Evolutionary conservation across 2,329 filamentous ascomycete genomes (phyloP), one percentile per base, ranked within the genome.

Genomic region (Dactylonectria estremocensis): DNA sequence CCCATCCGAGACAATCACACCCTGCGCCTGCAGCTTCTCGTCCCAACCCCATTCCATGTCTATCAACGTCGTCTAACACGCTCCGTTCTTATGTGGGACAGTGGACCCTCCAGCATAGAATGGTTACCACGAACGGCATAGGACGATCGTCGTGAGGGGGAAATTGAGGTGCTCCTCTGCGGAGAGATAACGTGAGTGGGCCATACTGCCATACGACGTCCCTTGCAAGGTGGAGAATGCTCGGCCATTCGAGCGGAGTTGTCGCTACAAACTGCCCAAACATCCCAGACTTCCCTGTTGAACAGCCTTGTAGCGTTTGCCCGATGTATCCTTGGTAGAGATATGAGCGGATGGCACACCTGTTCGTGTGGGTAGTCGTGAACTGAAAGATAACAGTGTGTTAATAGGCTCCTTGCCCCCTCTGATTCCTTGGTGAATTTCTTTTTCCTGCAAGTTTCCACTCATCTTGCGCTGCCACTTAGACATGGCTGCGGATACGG

Each of bases 401-500:
- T 58, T 61, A 57, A 63, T 63, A 50, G 31, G 60, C 11, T 14
- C 8, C 13, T 31, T 37, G 14, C 37, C 37, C 40, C 46, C 35
- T 66, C 20, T n/a, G n/a, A 31, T 40, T 55, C 31, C n/a, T 28
- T 7, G 40, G 54, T 11, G 35, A 48, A 20, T 50, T 22, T 37
- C 49, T 14, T 46, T 58, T 54, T 56, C 61, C 24, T 45, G 24
- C 49, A 52, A 46, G 9, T 54, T 22, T 16, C 37, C 45, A 49
- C 37, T 13, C 28, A 56, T 28, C 16, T 37, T 52, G 28, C 14
- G 35, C 10, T 9, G 5, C 22, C 28, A 22, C 10, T 16, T 16
- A 20, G 61, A 58, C 14, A 68, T 68, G 65, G 50, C 65, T 56
- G 56, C 49, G 31, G 56, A 53, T 35, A 46, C 40, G 24, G 50